Conservation (phyloP, 2,329 filamentous ascomycete species). For the Samsoniella hepiali region DNA sequence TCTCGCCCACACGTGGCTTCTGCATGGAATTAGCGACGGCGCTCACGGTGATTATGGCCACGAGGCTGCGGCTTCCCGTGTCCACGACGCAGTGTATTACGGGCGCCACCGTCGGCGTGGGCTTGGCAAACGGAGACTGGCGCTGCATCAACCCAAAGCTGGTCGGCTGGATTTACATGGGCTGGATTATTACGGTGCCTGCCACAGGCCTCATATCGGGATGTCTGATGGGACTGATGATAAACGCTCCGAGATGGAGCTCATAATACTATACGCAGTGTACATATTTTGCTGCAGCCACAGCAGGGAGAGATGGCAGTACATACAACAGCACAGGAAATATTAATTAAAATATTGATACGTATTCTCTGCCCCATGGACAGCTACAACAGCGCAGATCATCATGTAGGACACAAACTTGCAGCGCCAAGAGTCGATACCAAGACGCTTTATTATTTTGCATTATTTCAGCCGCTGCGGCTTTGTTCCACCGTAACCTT, state of each 20-base stretch:
- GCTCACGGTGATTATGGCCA: constrained; percentile 53
- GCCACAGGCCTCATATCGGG: constrained; percentile 49
- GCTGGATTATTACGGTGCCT: constrained; percentile 51
- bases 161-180: constrained; percentile 45
- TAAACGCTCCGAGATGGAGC: constrained; percentile 48
- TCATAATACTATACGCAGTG: neutral
- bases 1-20: constrained; percentile 51
- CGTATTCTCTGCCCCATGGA: neutral
- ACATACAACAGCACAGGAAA: neutral
- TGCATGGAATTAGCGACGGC: constrained; percentile 50
- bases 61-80: constrained; percentile 47
- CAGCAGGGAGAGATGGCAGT: neutral
- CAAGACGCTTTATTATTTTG: neutral
- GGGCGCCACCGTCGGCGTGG: constrained; percentile 51
- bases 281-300: neutral
- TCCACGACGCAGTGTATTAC: constrained; percentile 54
- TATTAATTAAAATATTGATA: too few relatives aligned
- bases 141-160: constrained; percentile 48
- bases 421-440: neutral
- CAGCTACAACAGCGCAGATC: neutral
- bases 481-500: constrained; percentile 4
- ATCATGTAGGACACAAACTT: neutral
- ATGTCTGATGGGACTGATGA: constrained; percentile 50
- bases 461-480: constrained; percentile 9
- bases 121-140: constrained; percentile 47